Conservation (phyloP, 73 alveolate species). For the Urostyla sp. region DNA sequence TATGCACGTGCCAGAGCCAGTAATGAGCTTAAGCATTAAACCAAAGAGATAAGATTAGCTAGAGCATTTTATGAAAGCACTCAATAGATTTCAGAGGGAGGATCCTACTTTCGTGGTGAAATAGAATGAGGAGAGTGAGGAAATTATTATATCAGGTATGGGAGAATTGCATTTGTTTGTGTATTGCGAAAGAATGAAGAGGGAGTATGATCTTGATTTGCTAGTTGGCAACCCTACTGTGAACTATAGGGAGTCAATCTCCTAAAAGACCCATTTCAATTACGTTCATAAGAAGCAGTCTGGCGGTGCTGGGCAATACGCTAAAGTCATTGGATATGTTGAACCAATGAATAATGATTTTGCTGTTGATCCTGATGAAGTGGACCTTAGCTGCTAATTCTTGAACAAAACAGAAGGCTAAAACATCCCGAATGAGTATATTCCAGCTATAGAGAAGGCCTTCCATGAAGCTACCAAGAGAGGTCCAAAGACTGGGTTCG, state of each 20-base stretch:
- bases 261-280: constrained; percentile 76
- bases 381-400: constrained; percentile 63
- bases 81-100: constrained; percentile 84
- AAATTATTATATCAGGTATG: constrained; percentile 97
- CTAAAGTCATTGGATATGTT: constrained; percentile 84
- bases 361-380: constrained; percentile 57
- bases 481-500: constrained; percentile 92
- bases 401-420: constrained; percentile 78
- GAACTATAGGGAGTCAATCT: constrained; percentile 91
- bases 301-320: constrained; percentile 98
- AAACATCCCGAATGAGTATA: constrained; percentile 86
- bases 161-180: constrained; percentile 96
- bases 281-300: constrained; percentile 93
- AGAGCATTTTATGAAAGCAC: constrained; percentile 78
- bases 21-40: constrained; percentile 79
- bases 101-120: constrained; percentile 91
- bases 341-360: constrained; percentile 75
- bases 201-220: constrained; percentile 89
- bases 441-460: constrained; percentile 92
- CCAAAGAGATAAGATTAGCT: constrained; percentile 74
- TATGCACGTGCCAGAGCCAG: constrained; percentile 95
- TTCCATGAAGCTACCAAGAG: constrained; percentile 84
- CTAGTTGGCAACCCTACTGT: constrained; percentile 95
- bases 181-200: constrained; percentile 93
- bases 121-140: constrained; percentile 90